Evolutionary conservation across 2,329 filamentous ascomycete genomes (phyloP).

Genomic region (Parafenestella ontariensis): DNA sequence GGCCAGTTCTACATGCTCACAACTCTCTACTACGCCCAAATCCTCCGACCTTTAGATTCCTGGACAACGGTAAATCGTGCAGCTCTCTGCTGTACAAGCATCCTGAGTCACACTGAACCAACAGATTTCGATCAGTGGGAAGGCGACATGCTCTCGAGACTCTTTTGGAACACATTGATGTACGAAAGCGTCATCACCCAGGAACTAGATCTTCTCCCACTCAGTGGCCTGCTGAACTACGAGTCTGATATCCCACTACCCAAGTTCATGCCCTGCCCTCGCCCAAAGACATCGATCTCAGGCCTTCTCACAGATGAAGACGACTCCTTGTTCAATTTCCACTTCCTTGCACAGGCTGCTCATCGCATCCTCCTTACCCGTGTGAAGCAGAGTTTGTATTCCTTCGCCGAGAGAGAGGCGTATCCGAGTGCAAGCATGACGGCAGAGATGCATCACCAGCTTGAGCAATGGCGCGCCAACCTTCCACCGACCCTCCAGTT

Average conservation of each 20-base stretch:
- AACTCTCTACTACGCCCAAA: constrained; percentile 61
- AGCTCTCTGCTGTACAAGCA: constrained; percentile 57
- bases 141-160: constrained; percentile 62
- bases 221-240: constrained; percentile 58
- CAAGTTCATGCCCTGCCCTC: constrained; percentile 58
- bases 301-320: constrained; percentile 53
- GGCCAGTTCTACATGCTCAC: constrained; percentile 62
- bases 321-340: constrained; percentile 64
- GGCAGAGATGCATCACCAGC: constrained; percentile 61
- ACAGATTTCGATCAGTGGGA: constrained; percentile 60
- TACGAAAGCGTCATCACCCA: constrained; percentile 64
- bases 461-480: constrained; percentile 63
- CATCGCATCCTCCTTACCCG: constrained; percentile 64
- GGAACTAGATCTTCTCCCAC: constrained; percentile 59
- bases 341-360: constrained; percentile 64
- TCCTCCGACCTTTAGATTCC: constrained; percentile 61
- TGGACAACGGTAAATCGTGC: constrained; percentile 63
- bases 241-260: constrained; percentile 62
- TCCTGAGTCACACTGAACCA: constrained; percentile 53
- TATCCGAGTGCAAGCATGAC: constrained; percentile 58
- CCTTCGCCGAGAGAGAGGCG: constrained; percentile 52
- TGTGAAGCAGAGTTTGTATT: constrained; percentile 60
- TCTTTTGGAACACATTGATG: constrained; percentile 65
- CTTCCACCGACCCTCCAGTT: constrained; percentile 59
- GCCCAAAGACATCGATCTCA: constrained; percentile 44